Evolutionary conservation across 2,329 filamentous ascomycete species (phyloP).

Genomic region (Atkinsonella texensis): DNA sequence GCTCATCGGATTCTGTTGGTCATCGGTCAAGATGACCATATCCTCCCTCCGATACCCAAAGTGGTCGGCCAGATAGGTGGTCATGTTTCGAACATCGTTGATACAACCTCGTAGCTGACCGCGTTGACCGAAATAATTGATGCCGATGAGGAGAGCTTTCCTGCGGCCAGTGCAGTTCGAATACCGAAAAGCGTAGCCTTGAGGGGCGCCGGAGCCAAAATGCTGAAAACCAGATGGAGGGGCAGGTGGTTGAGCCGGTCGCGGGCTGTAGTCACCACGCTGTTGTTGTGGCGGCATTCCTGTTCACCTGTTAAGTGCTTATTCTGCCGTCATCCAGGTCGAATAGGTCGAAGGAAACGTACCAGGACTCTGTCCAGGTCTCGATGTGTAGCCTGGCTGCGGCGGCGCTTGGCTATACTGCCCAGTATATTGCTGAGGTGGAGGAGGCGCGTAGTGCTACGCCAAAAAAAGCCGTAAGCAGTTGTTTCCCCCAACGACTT

Average conservation of each 20-base stretch:
- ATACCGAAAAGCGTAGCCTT: conserved; percentile 76
- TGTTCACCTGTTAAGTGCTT: conserved; percentile 1
- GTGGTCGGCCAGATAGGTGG: conserved; percentile 72
- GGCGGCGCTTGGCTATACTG: conserved; percentile 20
- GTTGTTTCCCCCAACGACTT: background rate
- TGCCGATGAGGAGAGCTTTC: conserved; percentile 85
- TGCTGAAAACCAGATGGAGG: conserved; percentile 56
- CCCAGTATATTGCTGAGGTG: conserved; percentile 20
- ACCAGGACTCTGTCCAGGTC: conserved; percentile 31
- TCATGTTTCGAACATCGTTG: conserved; percentile 98
- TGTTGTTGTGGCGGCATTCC: conserved; percentile 10
- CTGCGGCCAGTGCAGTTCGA: conserved; percentile 79
- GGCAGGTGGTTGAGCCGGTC: conserved; percentile 38
- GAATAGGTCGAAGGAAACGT: background rate
- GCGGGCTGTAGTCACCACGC: conserved; percentile 6
- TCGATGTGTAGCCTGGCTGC: conserved; percentile 34
- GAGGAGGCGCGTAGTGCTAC: conserved; percentile 19
- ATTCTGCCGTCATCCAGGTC: background rate
- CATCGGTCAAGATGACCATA: conserved; percentile 93
- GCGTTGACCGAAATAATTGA: conserved; percentile 92
- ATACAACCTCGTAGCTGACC: conserved; percentile 89
- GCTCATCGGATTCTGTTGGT: conserved; percentile 95
- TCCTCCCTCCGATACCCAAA: conserved; percentile 92
- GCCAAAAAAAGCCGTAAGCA: conserved; percentile 1
- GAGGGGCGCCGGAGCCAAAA: conserved; percentile 71